phyloP scores from a whole-genome alignment of 2,329 filamentous ascomycete genomes.

The Pyricularia grisea region DNA sequence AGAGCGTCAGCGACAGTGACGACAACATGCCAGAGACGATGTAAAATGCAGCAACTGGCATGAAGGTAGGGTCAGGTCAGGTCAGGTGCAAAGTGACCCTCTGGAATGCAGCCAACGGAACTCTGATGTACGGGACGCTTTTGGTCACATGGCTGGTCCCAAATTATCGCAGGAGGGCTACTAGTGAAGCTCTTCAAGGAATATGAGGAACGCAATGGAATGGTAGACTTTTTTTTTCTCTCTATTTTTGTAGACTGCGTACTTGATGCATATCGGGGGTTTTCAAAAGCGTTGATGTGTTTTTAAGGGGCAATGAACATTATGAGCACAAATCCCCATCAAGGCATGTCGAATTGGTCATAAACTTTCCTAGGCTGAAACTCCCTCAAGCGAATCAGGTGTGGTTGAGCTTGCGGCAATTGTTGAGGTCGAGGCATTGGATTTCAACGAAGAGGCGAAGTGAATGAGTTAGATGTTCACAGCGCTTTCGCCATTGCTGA shows the following conservation, averaged over 20 bases:
- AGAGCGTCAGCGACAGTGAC: conserved; percentile 91
- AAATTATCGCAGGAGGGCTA: neutral
- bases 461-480: neutral
- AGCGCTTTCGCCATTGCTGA: neutral
- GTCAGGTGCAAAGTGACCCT: neutral
- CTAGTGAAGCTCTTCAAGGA: neutral
- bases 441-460: neutral
- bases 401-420: neutral
- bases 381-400: neutral
- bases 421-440: neutral
- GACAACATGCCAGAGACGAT: conserved; percentile 61
- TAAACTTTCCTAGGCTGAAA: neutral
- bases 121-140: neutral
- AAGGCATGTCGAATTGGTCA: neutral
- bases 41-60: conserved; percentile 16
- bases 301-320: neutral
- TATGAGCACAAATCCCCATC: neutral
- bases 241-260: neutral
- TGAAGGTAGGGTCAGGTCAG: neutral
- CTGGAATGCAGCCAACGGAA: neutral
- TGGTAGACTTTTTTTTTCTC: neutral
- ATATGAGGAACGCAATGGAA: neutral
- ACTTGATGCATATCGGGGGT: neutral
- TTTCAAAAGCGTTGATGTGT: neutral
- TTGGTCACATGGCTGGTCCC: neutral